Percentiles rank a stretch among this genome's conserved stretches.
phyloP scores from a whole-genome alignment of 257 asterid species.

The Forsythia viridissima region DNA sequence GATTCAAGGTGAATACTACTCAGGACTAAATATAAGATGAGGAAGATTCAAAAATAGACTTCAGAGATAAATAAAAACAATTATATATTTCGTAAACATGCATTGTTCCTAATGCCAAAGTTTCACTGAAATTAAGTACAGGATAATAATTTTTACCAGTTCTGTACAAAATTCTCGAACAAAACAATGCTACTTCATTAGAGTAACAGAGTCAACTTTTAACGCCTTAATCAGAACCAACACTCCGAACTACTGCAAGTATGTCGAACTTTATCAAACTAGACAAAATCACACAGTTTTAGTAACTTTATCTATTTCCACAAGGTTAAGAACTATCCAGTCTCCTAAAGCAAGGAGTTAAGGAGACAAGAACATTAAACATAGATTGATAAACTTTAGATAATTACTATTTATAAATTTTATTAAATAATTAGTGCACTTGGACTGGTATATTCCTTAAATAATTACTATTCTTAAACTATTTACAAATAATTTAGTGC shows the following conservation, averaged over 20 bases:
- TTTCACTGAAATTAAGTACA: neutral
- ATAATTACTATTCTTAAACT: too few relatives aligned
- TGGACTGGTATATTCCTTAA: neutral
- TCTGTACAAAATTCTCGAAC: neutral
- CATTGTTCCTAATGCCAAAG: neutral
- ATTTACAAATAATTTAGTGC: neutral
- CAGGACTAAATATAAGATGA: neutral
- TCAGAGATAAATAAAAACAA: neutral
- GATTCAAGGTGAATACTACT: neutral
- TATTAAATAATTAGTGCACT: neutral
- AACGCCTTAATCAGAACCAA: neutral
- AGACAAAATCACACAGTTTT: neutral
- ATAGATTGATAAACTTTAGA: neutral
- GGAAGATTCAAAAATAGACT: slow-evolving; percentile 7
- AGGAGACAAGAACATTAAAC: neutral
- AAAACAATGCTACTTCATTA: neutral
- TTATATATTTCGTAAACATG: neutral
- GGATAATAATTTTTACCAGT: neutral
- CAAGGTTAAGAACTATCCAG: neutral
- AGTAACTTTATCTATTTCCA: neutral
- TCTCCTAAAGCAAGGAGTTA: neutral
- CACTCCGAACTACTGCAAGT: neutral
- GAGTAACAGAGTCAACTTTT: neutral
- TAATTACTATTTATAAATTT: too few relatives aligned
- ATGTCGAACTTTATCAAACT: neutral